A percentile compares a stretch with the other conserved stretches of the same genome.
These are phyloP conservation scores for Atkinsonella hypoxylon DNA, from an alignment of 2,329 filamentous ascomycete species.

Conservation along the genomic window DNA sequence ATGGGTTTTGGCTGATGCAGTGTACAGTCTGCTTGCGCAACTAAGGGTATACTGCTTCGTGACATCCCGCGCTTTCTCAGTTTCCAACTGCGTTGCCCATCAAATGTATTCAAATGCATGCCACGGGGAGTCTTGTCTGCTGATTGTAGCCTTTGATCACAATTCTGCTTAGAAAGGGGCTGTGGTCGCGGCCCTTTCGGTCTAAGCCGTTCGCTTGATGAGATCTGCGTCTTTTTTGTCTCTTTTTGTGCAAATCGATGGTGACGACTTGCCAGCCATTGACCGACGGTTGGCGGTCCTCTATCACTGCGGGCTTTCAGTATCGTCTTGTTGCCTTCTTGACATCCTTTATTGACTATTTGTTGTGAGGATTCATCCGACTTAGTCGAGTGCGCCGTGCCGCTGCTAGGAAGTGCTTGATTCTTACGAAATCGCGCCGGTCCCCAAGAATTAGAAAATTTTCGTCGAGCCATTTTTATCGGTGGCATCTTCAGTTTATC, in stretches of 20 bases:
- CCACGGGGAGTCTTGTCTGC: background rate
- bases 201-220: background rate
- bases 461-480: conserved; percentile 1
- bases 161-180: background rate
- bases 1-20: conserved; percentile 21
- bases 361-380: background rate
- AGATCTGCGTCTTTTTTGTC: background rate
- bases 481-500: background rate
- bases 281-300: background rate
- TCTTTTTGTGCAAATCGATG: background rate
- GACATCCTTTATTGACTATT: too few species aligned
- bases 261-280: background rate
- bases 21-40: conserved; percentile 17
- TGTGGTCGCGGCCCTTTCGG: conserved; percentile 1
- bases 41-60: conserved; percentile 11
- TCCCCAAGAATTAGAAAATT: conserved; percentile 6
- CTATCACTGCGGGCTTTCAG: background rate
- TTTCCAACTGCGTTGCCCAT: conserved; percentile 5
- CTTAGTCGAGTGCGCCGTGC: background rate
- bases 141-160: background rate
- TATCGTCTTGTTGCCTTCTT: too few species aligned
- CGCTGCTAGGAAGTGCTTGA: background rate
- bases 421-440: conserved; percentile 3
- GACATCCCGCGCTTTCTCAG: conserved; percentile 11
- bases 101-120: background rate